These are phyloP conservation scores for Penicillium sp. DNA, from an alignment of 2,329 filamentous ascomycete genomes.

Conservation along the genomic window DNA sequence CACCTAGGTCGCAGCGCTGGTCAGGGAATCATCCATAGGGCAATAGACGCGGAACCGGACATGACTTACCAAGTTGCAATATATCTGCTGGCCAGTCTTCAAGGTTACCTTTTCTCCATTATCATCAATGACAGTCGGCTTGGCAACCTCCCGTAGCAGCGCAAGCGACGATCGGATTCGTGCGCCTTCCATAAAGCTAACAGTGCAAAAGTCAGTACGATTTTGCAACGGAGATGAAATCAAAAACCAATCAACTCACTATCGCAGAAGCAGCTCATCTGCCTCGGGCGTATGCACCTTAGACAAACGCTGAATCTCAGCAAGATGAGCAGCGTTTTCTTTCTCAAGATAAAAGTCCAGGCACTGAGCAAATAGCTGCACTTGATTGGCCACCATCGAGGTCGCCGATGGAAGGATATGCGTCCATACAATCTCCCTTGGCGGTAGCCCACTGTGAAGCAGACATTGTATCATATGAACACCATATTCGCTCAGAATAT, in stretches of 20 bases:
- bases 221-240: background rate
- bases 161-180: conserved; percentile 40
- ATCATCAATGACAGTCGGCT: conserved; percentile 36
- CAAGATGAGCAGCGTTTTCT: conserved; percentile 49
- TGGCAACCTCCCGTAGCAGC: conserved; percentile 36
- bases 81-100: conserved; percentile 35
- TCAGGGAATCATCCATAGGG: background rate
- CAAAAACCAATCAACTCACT: conserved; percentile 35
- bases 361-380: conserved; percentile 57
- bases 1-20: conserved; percentile 21
- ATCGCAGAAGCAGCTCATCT: conserved; percentile 52
- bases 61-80: conserved; percentile 38
- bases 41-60: no score
- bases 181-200: conserved; percentile 44
- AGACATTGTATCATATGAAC: conserved; percentile 56
- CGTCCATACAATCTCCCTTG: conserved; percentile 54
- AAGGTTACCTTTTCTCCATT: conserved; percentile 32
- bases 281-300: conserved; percentile 44
- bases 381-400: conserved; percentile 57
- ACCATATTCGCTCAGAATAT: conserved; percentile 53
- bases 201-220: conserved; percentile 12
- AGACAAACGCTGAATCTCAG: conserved; percentile 50
- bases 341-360: conserved; percentile 56
- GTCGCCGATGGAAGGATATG: conserved; percentile 58
- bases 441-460: conserved; percentile 46